These are phyloP conservation scores for Wickerhamiella parazyma DNA, from an alignment of 805 yeast species.

Conservation along the genomic window DNA sequence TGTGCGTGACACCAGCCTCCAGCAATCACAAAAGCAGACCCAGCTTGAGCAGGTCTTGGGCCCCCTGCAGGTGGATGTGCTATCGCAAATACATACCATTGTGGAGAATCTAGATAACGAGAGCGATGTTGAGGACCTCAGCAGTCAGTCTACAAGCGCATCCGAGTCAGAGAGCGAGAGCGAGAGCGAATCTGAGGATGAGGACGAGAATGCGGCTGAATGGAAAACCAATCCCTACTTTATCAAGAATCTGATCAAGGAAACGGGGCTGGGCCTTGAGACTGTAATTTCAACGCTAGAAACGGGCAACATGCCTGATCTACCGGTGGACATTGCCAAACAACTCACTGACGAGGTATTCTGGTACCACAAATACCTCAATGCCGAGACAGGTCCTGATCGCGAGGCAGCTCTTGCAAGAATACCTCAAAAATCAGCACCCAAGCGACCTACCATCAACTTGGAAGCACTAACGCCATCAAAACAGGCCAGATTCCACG, in stretches of 20 bases:
- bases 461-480: conserved; percentile 59
- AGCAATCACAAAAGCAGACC: conserved; percentile 34
- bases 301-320: conserved; percentile 4
- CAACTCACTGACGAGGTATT: conserved; percentile 29
- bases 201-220: conserved; percentile 7
- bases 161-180: conserved; percentile 25
- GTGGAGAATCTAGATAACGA: conserved; percentile 30
- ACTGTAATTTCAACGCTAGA: conserved; percentile 2
- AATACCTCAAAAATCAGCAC: conserved; percentile 10
- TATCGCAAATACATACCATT: conserved; percentile 35
- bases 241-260: conserved; percentile 7
- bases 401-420: conserved; percentile 25
- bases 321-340: conserved; percentile 28
- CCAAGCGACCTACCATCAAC: conserved; percentile 22
- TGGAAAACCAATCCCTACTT: conserved; percentile 12
- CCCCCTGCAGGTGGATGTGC: conserved; percentile 31
- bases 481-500: conserved; percentile 57
- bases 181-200: conserved; percentile 21
- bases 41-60: conserved; percentile 41
- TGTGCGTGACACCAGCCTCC: conserved; percentile 34
- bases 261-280: conserved; percentile 8
- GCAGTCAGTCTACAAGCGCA: too few species aligned
- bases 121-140: conserved; percentile 32
- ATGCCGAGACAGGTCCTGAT: conserved; percentile 28
- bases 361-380: conserved; percentile 39